These are phyloP conservation scores for Nematodospora anomalae DNA, from an alignment of 1,139 yeast species.

Conservation along the genomic window DNA sequence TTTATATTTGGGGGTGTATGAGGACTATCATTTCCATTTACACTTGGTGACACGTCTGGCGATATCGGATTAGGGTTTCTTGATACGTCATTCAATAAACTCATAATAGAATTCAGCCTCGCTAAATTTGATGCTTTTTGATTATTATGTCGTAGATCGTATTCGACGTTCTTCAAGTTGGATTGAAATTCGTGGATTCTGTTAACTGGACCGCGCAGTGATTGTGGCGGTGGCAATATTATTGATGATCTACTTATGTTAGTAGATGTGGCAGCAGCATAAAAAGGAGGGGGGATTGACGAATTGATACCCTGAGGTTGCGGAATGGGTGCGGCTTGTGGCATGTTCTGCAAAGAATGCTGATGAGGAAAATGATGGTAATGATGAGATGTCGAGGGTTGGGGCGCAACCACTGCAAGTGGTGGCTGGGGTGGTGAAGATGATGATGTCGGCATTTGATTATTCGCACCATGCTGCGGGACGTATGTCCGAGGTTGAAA, in stretches of 20 bases:
- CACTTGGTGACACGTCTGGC: not conserved
- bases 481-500: not conserved
- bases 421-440: slow-evolving; percentile 1
- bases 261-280: slow-evolving; percentile 1
- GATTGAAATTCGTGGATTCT: slow-evolving; percentile 1
- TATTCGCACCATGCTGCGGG: slow-evolving; percentile 1
- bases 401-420: not conserved
- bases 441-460: slow-evolving; percentile 1
- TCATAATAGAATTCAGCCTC: slow-evolving; percentile 9
- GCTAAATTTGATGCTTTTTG: not conserved
- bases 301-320: not conserved
- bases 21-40: slow-evolving; percentile 2
- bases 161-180: slow-evolving; percentile 1
- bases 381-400: not conserved
- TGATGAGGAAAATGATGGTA: slow-evolving; percentile 1
- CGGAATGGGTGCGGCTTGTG: not conserved
- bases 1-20: slow-evolving; percentile 5
- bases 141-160: no score
- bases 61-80: not conserved
- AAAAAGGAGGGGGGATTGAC: slow-evolving; percentile 1
- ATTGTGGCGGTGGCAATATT: slow-evolving; percentile 9
- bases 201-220: slow-evolving; percentile 1
- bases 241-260: slow-evolving; percentile 1
- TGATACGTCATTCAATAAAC: slow-evolving; percentile 12
- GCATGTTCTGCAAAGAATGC: slow-evolving; percentile 1